Percentiles rank a stretch among this genome's conserved stretches.
These are phyloP conservation scores for Aspergillus ibericus DNA, from an alignment of 2,329 filamentous ascomycete species.

Conservation along the genomic window DNA sequence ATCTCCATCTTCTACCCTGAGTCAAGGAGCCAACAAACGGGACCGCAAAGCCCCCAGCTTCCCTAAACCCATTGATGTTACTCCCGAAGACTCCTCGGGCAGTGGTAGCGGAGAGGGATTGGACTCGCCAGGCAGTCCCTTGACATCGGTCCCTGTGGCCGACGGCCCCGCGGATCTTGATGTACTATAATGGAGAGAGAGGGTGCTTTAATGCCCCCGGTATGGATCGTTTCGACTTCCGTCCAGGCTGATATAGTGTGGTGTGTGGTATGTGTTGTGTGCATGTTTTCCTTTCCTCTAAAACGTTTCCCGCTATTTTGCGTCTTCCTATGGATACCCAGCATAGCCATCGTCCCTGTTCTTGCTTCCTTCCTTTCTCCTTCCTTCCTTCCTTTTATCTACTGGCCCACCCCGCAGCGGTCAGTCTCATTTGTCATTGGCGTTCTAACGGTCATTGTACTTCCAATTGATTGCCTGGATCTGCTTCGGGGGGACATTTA, in stretches of 20 bases:
- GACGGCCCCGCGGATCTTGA: slow-evolving; percentile 1
- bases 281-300: slow-evolving; percentile 1
- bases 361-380: background rate
- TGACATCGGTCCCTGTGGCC: slow-evolving; percentile 11
- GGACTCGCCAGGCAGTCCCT: slow-evolving; percentile 26
- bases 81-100: slow-evolving; percentile 29
- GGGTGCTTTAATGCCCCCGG: background rate
- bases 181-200: background rate
- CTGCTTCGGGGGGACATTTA: background rate
- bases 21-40: slow-evolving; percentile 5
- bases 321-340: slow-evolving; percentile 15
- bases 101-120: slow-evolving; percentile 31
- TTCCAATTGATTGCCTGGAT: background rate
- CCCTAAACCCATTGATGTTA: slow-evolving; percentile 14
- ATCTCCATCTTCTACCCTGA: slow-evolving; percentile 2
- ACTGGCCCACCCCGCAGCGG: background rate
- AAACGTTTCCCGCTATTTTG: slow-evolving; percentile 3
- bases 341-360: slow-evolving; percentile 13
- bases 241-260: background rate
- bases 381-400: background rate
- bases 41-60: slow-evolving; percentile 5
- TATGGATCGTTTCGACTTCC: background rate
- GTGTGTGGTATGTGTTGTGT: background rate
- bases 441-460: background rate
- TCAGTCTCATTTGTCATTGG: background rate